Conservation (phyloP, 2,329 filamentous ascomycete species). For the Aureobasidium sp. region DNA sequence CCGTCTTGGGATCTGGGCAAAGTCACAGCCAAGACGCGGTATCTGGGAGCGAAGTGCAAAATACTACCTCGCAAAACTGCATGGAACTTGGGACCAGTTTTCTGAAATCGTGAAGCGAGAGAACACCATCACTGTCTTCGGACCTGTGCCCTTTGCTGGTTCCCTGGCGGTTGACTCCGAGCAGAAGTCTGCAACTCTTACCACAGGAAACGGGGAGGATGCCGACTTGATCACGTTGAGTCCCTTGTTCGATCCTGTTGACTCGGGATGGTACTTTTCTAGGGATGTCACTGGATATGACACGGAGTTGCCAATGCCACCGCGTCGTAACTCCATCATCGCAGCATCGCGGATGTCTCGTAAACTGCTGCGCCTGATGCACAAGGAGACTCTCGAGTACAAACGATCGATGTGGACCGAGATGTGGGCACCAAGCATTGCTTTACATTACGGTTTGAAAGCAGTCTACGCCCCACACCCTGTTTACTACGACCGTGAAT, state of each 20-base stretch:
- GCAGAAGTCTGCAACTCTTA: constrained; percentile 54
- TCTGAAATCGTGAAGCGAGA: constrained; percentile 54
- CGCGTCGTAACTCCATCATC: neutral
- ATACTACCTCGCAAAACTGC: constrained; percentile 61
- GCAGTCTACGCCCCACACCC: neutral
- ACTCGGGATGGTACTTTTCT: neutral
- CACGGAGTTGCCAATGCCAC: neutral
- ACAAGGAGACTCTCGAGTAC: neutral
- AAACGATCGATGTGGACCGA: neutral
- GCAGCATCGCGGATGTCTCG: neutral
- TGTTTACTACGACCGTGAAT: neutral
- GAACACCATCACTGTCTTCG: constrained; percentile 53
- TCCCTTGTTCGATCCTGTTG: neutral
- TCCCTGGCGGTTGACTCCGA: constrained; percentile 46
- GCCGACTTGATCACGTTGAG: neutral
- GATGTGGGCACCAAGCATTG: neutral
- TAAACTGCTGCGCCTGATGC: neutral
- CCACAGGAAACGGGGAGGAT: constrained; percentile 19
- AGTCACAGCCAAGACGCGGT: constrained; percentile 59
- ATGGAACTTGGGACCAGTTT: constrained; percentile 60
- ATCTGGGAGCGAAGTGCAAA: constrained; percentile 66
- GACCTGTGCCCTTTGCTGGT: constrained; percentile 39
- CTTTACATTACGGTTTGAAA: neutral
- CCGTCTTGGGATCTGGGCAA: constrained; percentile 54
- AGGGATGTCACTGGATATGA: neutral